Conservation (phyloP, 2,329 filamentous ascomycete genomes). For the Colletotrichum sp. region DNA sequence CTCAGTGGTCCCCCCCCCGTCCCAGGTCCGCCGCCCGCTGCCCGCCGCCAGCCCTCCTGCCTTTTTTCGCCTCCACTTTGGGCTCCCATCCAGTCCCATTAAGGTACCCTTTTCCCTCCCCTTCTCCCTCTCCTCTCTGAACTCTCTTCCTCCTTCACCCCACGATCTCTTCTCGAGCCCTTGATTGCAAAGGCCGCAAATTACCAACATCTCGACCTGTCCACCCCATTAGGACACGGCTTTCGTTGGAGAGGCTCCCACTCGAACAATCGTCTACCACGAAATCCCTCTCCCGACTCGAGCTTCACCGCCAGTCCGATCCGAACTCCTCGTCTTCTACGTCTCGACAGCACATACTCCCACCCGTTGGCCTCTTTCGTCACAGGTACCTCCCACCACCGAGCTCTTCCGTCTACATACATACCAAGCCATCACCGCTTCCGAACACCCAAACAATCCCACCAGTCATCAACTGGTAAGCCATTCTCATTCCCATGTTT, state of each 20-base stretch:
- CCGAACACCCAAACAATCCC: slow-evolving; percentile 10
- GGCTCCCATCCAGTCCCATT: slow-evolving; percentile 17
- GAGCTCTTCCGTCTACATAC: neutral
- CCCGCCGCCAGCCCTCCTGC: neutral
- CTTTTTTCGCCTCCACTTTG: slow-evolving; percentile 20
- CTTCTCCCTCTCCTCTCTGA: neutral
- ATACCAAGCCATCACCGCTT: slow-evolving; percentile 19
- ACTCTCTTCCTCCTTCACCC: slow-evolving; percentile 15
- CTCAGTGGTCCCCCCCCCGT: neutral
- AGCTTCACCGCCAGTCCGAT: neutral
- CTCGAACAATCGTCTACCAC: neutral
- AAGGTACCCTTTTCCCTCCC: slow-evolving; percentile 20
- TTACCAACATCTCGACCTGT: slow-evolving; percentile 14
- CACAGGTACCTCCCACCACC: slow-evolving; percentile 4
- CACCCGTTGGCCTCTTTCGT: slow-evolving; percentile 16
- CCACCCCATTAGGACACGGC: slow-evolving; percentile 17
- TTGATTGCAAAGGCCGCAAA: slow-evolving; percentile 14
- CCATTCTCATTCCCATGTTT: neutral
- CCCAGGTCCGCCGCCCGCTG: slow-evolving; percentile 16
- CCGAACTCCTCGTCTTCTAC: neutral
- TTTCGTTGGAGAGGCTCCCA: slow-evolving; percentile 7
- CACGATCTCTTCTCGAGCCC: slow-evolving; percentile 17
- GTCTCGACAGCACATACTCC: neutral
- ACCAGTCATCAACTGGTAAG: neutral
- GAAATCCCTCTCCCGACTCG: neutral